Conservation (phyloP, 73 alveolate species). For the Loxodes magnus region DNA sequence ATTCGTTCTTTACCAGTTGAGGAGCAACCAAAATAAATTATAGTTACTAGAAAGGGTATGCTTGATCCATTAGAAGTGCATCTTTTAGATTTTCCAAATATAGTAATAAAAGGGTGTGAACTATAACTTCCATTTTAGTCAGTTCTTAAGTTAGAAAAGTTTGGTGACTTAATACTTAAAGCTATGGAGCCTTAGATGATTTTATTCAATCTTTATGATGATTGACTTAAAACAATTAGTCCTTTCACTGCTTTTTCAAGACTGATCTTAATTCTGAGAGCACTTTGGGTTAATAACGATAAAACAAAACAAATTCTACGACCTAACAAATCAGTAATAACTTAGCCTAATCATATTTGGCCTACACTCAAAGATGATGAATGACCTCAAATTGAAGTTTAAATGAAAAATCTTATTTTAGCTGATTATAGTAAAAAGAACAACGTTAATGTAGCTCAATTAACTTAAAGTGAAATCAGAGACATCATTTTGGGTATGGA, state of each 20-base stretch:
- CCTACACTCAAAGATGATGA: constrained; percentile 98
- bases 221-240: constrained; percentile 94
- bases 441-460: constrained; percentile 96
- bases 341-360: constrained; percentile 99
- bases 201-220: constrained; percentile 97
- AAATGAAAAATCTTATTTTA: constrained; percentile 94
- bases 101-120: constrained; percentile 98
- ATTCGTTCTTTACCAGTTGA: constrained; percentile 99
- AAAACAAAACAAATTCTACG: constrained; percentile 95
- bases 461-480: constrained; percentile 98
- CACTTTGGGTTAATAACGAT: constrained; percentile 97
- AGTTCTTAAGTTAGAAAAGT: constrained; percentile 46
- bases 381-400: constrained; percentile 99
- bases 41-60: constrained; percentile 99
- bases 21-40: constrained; percentile 99
- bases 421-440: constrained; percentile 99
- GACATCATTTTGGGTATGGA: constrained; percentile 99
- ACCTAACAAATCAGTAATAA: constrained; percentile 94
- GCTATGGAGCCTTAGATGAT: constrained; percentile 99
- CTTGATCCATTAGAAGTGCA: constrained; percentile 99
- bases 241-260: constrained; percentile 91
- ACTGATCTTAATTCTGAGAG: constrained; percentile 92
- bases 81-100: constrained; percentile 99
- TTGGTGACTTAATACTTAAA: constrained; percentile 91
- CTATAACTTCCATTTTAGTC: constrained; percentile 98